phyloP scores from a whole-genome alignment of 176 grass and related monocot genomes.

The Bromus sterilis region DNA sequence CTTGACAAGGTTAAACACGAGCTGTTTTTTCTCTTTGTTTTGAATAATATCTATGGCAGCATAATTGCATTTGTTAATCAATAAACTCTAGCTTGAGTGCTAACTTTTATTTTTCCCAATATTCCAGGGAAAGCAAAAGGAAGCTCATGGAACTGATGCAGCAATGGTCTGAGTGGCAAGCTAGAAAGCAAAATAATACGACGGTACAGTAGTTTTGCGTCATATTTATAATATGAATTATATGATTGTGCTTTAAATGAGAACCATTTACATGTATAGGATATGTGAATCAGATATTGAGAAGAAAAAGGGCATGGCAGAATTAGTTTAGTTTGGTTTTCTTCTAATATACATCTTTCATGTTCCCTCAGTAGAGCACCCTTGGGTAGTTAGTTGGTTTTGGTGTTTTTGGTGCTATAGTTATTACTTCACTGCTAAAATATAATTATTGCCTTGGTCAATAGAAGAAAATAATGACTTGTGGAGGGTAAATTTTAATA shows the following conservation, averaged over 20 bases:
- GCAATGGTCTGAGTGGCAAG: constrained; percentile 86
- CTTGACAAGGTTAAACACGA: constrained; percentile 49
- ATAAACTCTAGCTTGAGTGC: neutral
- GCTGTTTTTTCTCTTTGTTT: neutral
- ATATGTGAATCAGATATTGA: neutral
- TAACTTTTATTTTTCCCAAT: neutral
- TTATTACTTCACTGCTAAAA: neutral
- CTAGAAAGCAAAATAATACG: constrained; percentile 17
- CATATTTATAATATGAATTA: no score
- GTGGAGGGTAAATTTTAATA: neutral
- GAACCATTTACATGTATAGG: neutral
- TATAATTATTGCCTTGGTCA: neutral
- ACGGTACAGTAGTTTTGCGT: no score
- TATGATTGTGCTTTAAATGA: neutral
- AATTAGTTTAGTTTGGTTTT: neutral
- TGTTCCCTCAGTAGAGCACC: neutral
- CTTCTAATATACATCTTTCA: neutral
- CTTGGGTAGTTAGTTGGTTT: neutral
- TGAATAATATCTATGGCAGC: neutral
- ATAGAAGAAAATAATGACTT: neutral
- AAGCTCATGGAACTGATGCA: constrained; percentile 84
- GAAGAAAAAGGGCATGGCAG: neutral
- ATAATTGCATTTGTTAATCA: neutral
- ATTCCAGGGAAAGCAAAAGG: constrained; percentile 71
- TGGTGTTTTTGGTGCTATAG: neutral